Base-by-base conservation (phyloP, 2,329 filamentous ascomycete species). In the Elsinoe fawcettii region DNA sequence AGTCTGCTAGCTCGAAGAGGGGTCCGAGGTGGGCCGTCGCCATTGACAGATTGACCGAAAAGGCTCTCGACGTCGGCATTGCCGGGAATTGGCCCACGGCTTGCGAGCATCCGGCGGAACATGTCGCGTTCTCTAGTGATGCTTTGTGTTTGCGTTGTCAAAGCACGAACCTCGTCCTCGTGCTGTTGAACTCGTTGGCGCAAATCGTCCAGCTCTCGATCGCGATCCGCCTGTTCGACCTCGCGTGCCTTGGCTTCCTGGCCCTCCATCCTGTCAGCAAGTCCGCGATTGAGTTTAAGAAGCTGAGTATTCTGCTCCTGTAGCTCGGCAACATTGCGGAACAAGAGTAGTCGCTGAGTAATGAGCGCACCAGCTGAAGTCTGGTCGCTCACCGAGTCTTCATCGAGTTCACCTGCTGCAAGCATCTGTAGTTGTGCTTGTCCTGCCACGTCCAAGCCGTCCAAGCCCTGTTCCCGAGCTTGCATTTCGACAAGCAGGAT, bases 41-140 rank as follows among this genome's bases (percentile, higher is more conserved):
- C 79, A 59, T 85, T 82, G 30, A 87, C 73, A 16, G 87, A 88
- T 64, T 85, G 83, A 1, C 86, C 88, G 66, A 95, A 85, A 51
- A 84, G 77, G 1, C 85, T 85, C 14, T 81, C 79, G 18, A 32
- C 27, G 60, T 90, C 86, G 11, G 69, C 81, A 68, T 67, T 80
- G 66, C 67, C 77, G 69, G 73, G 84, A 71, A 80, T 59, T 58
- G 83, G 80, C 16, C 83, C 82, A 58, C 84, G 80, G 61, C 93
- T 88, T 63, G 92, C 88, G 27, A 96, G 81, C 77, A 97, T 91
- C 55, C 91, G 90, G 20, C 92, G 85, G 84, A 96, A 97, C 83
- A 96, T 96, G 69, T 99, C 92, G 61, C 93, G 86, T 74, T 99
- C 93, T 65, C 90, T 89, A 69, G 93, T 90, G 70, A 95, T 96